A percentile compares a stretch with the other conserved stretches of the same genome.
Conservation (phyloP, 441 rosid species). For the Hura crepitans region DNA sequence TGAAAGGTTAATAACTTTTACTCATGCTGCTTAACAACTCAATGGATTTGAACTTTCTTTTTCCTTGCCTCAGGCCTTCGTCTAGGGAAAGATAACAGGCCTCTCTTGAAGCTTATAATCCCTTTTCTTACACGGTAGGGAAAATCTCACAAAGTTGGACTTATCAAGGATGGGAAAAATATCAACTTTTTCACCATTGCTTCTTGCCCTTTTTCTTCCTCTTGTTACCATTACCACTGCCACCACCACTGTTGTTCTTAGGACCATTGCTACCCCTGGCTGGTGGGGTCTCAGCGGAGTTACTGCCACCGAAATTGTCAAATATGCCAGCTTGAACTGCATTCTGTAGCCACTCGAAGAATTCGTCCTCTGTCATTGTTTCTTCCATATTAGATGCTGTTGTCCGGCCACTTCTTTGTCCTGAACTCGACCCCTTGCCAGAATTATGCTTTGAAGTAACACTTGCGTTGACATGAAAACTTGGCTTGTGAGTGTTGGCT, state of each 20-base stretch:
- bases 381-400: constrained; percentile 55
- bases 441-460: constrained; percentile 46
- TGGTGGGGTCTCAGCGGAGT: constrained; percentile 44
- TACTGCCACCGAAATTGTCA: constrained; percentile 35
- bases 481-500: constrained; percentile 90
- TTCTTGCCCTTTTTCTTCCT: constrained; percentile 82
- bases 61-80: constrained; percentile 11
- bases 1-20: no score
- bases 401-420: constrained; percentile 54
- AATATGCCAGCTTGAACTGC: constrained; percentile 75
- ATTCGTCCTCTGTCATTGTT: constrained; percentile 85
- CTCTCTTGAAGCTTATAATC: constrained; percentile 9
- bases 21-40: constrained; percentile 13
- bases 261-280: constrained; percentile 38
- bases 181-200: constrained; percentile 36
- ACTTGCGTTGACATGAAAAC: constrained; percentile 88
- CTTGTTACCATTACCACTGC: constrained; percentile 42
- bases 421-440: constrained; percentile 55
- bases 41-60: not conserved
- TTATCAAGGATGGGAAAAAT: not conserved
- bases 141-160: constrained; percentile 15
- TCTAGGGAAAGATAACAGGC: constrained; percentile 9
- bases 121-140: not conserved
- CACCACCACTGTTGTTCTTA: constrained; percentile 34
- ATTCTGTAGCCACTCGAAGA: constrained; percentile 79